Base-by-base conservation (phyloP, 2,329 filamentous ascomycete species). In the Aphanocladium album region DNA sequence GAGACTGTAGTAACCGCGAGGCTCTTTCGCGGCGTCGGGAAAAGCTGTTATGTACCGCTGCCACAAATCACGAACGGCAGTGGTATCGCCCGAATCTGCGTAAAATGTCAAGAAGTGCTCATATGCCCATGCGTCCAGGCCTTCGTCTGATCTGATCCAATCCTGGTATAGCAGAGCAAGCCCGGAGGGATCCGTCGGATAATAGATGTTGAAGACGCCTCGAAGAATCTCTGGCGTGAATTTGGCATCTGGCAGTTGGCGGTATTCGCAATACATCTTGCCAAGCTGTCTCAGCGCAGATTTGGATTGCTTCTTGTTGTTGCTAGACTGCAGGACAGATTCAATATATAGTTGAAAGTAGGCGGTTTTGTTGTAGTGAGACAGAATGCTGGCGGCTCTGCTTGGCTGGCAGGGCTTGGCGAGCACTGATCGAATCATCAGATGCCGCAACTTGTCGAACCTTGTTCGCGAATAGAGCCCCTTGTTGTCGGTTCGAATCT, bases 1-100 rank as follows among this genome's bases (percentile, higher is more conserved):
- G 3, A 92, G 76, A 50, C 85, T 83, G n/a, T 79, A 70, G 63
- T 85, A 79, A 3, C 72, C 77, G 35, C 73, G 72, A 3, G 73
- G 69, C 4, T 70, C 64, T 25, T 67, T 63, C 8, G 77, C 61
- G 12, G 74, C 64, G 12, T 72, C 65, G 1, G 75, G 72, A 37
- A 75, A 79, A 1, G 69, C 63, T 21, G 68, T 58, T 11, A 73
- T 69, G 53, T 77, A 83, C 50, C 79, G 72, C 14, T 71, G 67
- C 76, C 80, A 83, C 23, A 85, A 65, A 7, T 72, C 71, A 47
- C 75, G 72, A 2, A 83, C 77, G 17, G 73, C 69, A 37, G 70
- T 68, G n/a, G 79, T 71, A 65, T 85, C 77, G 17, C 82, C 82
- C 5, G 71, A 70, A 8, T 67, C 62, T 16, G 81, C 79, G 63